These are phyloP conservation scores for Creolimax fragrantissima DNA, from an alignment of 78 protist genomes.

Conservation along the genomic window DNA sequence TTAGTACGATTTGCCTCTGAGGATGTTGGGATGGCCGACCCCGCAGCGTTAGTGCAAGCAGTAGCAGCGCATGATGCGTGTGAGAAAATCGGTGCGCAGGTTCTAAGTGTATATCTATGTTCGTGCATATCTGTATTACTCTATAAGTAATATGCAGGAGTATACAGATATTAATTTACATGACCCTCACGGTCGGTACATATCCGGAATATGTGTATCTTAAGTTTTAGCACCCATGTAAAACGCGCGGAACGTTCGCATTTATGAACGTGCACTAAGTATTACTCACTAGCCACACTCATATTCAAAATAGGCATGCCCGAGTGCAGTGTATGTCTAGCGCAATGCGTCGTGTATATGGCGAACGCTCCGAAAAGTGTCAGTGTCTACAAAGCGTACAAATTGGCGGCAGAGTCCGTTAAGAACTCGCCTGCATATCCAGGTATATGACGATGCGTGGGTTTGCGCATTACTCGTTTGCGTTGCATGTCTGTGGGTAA, in stretches of 20 bases:
- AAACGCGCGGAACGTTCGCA: too few relatives aligned
- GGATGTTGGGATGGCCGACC: constrained; percentile 60
- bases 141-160: too few relatives aligned
- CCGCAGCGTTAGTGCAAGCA: constrained; percentile 44
- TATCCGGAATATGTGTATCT: too few relatives aligned
- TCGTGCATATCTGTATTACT: not conserved
- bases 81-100: not conserved
- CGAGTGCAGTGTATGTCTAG: constrained; percentile 31
- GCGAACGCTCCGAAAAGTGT: constrained; percentile 59
- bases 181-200: too few relatives aligned
- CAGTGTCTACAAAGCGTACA: constrained; percentile 34
- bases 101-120: not conserved
- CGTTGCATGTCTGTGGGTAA: not conserved
- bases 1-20: constrained; percentile 19
- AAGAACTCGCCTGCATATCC: constrained; percentile 9
- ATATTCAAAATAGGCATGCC: constrained; percentile 81
- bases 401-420: not conserved
- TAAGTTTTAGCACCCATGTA: too few relatives aligned
- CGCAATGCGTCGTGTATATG: constrained; percentile 52
- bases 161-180: too few relatives aligned
- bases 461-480: not conserved
- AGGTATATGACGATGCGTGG: not conserved
- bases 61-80: constrained; percentile 40
- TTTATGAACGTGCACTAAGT: too few relatives aligned
- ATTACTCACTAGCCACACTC: too few relatives aligned